Evolutionary conservation across 176 grass and related monocot genomes (phyloP).

Genomic region (Chrysopogon serrulatus): DNA sequence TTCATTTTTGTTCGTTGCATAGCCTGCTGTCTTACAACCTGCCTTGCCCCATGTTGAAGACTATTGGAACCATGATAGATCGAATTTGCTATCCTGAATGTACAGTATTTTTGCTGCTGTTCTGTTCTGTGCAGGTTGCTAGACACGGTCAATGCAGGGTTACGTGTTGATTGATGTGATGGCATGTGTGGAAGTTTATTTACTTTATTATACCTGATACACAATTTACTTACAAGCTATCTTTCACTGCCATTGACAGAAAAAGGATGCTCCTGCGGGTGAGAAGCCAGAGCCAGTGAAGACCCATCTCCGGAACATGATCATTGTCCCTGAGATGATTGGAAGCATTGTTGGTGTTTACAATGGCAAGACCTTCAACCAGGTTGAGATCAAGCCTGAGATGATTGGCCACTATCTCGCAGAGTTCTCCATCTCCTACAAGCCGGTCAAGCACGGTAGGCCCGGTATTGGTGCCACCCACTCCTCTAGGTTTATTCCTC

Average conservation of each 20-base stretch:
- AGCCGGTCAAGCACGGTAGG: constrained; percentile 60
- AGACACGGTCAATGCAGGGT: too few relatives aligned
- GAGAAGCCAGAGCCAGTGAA: constrained; percentile 56
- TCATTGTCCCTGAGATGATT: constrained; percentile 65
- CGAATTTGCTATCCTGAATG: too few relatives aligned
- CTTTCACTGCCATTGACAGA: constrained; percentile 8
- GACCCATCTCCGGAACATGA: constrained; percentile 58
- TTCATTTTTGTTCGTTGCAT: too few relatives aligned
- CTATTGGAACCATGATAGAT: too few relatives aligned
- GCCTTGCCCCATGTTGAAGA: too few relatives aligned
- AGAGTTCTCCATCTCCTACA: constrained; percentile 61
- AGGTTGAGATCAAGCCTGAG: constrained; percentile 62
- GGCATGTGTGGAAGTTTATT: too few relatives aligned
- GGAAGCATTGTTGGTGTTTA: constrained; percentile 42
- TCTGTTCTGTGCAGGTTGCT: too few relatives aligned
- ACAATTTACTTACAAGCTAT: too few relatives aligned
- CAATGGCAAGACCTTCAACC: constrained; percentile 53
- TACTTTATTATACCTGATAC: too few relatives aligned
- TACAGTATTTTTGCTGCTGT: too few relatives aligned
- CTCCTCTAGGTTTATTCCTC: constrained; percentile 64
- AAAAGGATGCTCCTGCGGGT: constrained; percentile 48
- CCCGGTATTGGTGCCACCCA: constrained; percentile 64
- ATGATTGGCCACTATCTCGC: constrained; percentile 59
- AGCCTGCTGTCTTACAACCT: too few relatives aligned
- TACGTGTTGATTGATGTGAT: too few relatives aligned